Conservation (phyloP, 768 basidiomycete genomes). For the Rhodosporidiobolus sp. region DNA sequence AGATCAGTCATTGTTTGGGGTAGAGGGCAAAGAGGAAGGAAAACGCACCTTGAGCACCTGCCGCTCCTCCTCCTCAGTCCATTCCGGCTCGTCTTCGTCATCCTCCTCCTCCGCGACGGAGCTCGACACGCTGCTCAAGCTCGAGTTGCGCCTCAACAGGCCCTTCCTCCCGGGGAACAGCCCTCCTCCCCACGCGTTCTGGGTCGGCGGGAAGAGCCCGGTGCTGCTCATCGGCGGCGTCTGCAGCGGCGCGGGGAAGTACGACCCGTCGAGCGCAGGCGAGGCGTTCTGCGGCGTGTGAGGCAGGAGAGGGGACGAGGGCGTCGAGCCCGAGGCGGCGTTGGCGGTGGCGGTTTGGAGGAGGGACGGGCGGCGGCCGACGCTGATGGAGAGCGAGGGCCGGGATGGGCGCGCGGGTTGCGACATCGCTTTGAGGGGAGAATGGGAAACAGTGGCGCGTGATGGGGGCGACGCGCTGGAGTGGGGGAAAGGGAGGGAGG, state of each 20-base stretch:
- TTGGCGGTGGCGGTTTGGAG: too few relatives aligned
- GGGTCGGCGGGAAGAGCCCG: not conserved
- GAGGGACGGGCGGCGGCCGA: too few relatives aligned
- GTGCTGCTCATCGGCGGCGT: conserved; percentile 10
- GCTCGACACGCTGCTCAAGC: conserved; percentile 25
- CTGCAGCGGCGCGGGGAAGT: conserved; percentile 10
- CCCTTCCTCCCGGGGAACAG: conserved; percentile 18
- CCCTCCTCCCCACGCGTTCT: not conserved
- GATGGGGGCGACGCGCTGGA: too few relatives aligned
- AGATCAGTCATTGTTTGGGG: not conserved
- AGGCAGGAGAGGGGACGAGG: conserved; percentile 10
- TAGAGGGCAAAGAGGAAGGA: too few relatives aligned
- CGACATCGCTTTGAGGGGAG: too few relatives aligned
- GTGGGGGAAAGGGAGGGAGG: too few relatives aligned
- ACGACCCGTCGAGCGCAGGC: conserved; percentile 5
- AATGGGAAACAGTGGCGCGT: too few relatives aligned
- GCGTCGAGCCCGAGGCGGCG: not conserved
- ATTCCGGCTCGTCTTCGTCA: conserved; percentile 29
- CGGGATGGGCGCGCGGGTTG: too few relatives aligned
- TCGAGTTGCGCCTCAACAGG: conserved; percentile 27
- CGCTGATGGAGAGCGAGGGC: too few relatives aligned
- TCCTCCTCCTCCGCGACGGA: conserved; percentile 28
- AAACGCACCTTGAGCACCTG: conserved; percentile 17
- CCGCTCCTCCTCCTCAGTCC: conserved; percentile 28
- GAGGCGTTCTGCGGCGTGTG: conserved; percentile 23